Base-by-base conservation (phyloP, 345 rosid species). In the Gossypium bickii region DNA sequence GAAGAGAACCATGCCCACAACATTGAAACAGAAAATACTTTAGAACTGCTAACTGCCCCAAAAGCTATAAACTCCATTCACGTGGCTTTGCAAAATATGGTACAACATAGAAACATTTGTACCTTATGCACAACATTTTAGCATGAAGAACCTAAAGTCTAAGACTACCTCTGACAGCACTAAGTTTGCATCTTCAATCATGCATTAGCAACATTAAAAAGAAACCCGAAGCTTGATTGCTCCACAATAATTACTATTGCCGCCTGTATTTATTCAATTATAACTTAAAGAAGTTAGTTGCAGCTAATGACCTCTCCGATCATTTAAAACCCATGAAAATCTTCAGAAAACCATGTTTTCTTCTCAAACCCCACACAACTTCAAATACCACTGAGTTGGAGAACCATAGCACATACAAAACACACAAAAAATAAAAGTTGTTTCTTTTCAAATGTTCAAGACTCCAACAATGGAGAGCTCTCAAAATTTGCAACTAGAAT, bases 171-270 rank as follows among this genome's bases (percentile, higher is more conserved):
- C 43, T 67, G 25, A 67, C 57, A 48, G 57, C 56, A 67, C 24
- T 24, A 48, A 45, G 6, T 67, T 67, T 12, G 53, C 2, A 27
- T 67, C 70, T 66, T 20, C 4, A 3, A 67, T 44, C 34, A 45
- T 7, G 70, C 3, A 15, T 20, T 67, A 22, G 17, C 8, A 1
- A 45, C 11, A 18, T 66, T 20, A 4, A n/a, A 17, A 44, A 47
- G 1, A 67, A 18, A 20, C 3, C 47, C 2, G 7, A 67, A 24
- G 20, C 18, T 7, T 7, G 41, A 67, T 2, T 3, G 57, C 13
- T 67, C 49, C 71, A 67, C 70, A 48, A 48, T 22, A 67, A 48
- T 9, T 67, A 48, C 15, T 24, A 67, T 48, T 47, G 41, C 71
- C 57, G 48, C 20, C 71, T 7, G 41, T 48, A 47, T 48, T 67